These are phyloP conservation scores for Cystobasidium pallidum DNA, from an alignment of 1,284 basidiomycete species.

Conservation along the genomic window DNA sequence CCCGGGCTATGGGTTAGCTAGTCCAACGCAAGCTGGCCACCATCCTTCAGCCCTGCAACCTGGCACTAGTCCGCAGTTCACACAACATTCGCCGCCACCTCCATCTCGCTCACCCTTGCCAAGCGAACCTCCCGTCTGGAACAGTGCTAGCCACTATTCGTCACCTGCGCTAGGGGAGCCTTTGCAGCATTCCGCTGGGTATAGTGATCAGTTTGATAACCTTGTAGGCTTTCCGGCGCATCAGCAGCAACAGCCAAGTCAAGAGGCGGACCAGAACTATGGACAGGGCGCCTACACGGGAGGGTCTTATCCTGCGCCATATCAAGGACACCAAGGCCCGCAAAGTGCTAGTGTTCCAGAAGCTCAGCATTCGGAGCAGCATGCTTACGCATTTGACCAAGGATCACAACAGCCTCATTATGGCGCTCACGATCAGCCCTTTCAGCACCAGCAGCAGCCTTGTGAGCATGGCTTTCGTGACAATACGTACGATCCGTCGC, in stretches of 20 bases:
- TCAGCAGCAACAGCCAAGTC: neutral
- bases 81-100: neutral
- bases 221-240: neutral
- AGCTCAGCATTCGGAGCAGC: neutral
- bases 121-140: neutral
- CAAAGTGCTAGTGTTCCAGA: neutral
- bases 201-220: neutral
- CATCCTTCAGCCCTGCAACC: slow-evolving; percentile 21
- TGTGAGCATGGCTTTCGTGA: neutral
- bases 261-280: neutral
- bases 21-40: slow-evolving; percentile 4
- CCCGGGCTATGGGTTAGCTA: slow-evolving; percentile 5
- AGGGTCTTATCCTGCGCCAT: neutral
- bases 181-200: neutral
- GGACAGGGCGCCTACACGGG: slow-evolving; percentile 14
- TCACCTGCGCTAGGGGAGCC: neutral
- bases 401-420: neutral
- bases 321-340: neutral
- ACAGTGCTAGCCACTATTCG: slow-evolving; percentile 4
- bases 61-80: slow-evolving; percentile 9
- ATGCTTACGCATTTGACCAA: slow-evolving; percentile 3
- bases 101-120: slow-evolving; percentile 12
- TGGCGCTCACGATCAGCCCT: neutral
- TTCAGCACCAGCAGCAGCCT: slow-evolving; percentile 27
- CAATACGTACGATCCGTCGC: neutral